Conservation (phyloP, 169 alveolate species). For the Babesia ovis region DNA sequence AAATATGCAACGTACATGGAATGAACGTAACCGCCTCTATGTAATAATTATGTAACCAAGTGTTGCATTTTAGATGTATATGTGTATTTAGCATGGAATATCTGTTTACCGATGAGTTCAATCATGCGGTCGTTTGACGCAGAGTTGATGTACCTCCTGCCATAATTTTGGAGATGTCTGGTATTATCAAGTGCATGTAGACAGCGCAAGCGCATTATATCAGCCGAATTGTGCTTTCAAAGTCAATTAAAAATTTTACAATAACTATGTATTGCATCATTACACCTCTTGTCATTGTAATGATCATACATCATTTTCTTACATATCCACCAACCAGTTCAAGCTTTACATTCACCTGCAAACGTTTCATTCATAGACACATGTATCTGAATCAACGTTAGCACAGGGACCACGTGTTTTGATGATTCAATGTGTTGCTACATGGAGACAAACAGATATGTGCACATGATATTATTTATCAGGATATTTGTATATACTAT, state of each 20-base stretch:
- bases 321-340: not conserved
- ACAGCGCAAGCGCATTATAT: too few relatives aligned
- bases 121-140: too few relatives aligned
- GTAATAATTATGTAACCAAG: too few relatives aligned
- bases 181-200: too few relatives aligned
- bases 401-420: not conserved
- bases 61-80: too few relatives aligned
- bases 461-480: not conserved
- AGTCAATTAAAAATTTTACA: not conserved
- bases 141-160: too few relatives aligned
- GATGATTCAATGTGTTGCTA: not conserved
- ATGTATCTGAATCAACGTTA: not conserved
- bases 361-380: not conserved
- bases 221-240: not conserved
- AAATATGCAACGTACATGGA: too few relatives aligned
- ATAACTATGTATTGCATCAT: not conserved
- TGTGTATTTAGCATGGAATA: too few relatives aligned
- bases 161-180: too few relatives aligned
- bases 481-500: not conserved
- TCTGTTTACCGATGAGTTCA: too few relatives aligned
- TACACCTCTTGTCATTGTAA: not conserved
- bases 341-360: not conserved
- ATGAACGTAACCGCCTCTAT: too few relatives aligned
- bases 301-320: not conserved
- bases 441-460: not conserved